Conservation (phyloP, 352 stramenopile genomes). For the Phytophthora capsici region DNA sequence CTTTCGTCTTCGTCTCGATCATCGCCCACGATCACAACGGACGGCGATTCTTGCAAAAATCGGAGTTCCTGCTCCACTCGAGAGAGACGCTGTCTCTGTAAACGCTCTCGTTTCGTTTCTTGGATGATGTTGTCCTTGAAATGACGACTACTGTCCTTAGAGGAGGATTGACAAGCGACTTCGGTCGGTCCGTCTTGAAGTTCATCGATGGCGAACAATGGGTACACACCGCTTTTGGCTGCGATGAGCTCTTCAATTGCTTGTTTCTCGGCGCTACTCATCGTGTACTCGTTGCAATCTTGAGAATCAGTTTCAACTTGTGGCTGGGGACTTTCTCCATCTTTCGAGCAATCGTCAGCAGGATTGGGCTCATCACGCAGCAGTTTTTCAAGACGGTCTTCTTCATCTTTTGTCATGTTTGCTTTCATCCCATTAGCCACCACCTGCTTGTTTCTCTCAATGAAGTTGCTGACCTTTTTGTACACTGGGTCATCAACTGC, state of each 20-base stretch:
- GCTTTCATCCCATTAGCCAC: conserved; percentile 56
- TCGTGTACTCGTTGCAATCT: conserved; percentile 48
- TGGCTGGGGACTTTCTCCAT: conserved; percentile 3
- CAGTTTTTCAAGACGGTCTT: conserved; percentile 46
- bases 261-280: conserved; percentile 43
- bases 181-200: conserved; percentile 23
- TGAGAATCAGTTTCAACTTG: not conserved
- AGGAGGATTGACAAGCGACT: not conserved
- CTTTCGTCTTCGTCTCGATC: conserved; percentile 38
- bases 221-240: conserved; percentile 36
- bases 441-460: conserved; percentile 63
- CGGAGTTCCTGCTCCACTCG: conserved; percentile 64
- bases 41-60: conserved; percentile 55
- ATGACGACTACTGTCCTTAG: not conserved
- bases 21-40: conserved; percentile 53
- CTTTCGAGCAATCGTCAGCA: not conserved
- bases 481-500: not conserved
- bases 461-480: conserved; percentile 45
- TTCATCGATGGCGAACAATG: conserved; percentile 43
- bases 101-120: conserved; percentile 49
- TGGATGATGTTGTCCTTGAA: conserved; percentile 52
- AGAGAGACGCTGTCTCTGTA: conserved; percentile 51
- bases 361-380: conserved; percentile 28
- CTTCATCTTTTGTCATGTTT: conserved; percentile 66
- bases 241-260: conserved; percentile 59